Conservation (phyloP, 1,284 basidiomycete species). For the Abortiporus biennis region DNA sequence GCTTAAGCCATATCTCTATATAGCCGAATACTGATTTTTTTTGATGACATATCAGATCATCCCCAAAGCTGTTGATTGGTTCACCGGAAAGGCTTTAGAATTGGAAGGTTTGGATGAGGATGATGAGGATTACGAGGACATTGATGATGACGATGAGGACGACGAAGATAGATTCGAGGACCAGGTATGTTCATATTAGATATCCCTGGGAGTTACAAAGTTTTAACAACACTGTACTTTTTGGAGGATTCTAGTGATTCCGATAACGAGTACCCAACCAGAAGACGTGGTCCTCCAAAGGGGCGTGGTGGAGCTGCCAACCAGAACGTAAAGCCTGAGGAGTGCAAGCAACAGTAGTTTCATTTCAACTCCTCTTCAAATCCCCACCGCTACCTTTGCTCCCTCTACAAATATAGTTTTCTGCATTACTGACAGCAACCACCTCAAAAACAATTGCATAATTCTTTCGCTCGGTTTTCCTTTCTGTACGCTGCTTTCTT, state of each 20-base stretch:
- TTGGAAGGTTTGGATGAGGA: slow-evolving; percentile 80
- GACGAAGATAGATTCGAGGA: slow-evolving; percentile 46
- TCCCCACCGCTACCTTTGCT: too few species aligned
- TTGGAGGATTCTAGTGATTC: too few species aligned
- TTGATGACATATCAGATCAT: slow-evolving; percentile 58
- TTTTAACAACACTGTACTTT: slow-evolving; percentile 39
- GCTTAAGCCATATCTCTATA: too few species aligned
- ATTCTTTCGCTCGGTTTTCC: too few species aligned
- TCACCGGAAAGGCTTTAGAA: slow-evolving; percentile 93
- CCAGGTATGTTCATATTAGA: slow-evolving; percentile 32
- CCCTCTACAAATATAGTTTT: too few species aligned
- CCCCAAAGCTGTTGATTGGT: slow-evolving; percentile 92
- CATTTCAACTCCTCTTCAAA: too few species aligned
- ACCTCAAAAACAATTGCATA: too few species aligned
- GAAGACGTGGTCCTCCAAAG: slow-evolving; percentile 52
- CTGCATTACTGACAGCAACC: too few species aligned
- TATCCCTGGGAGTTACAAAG: slow-evolving; percentile 7
- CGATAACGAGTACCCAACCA: slow-evolving; percentile 51
- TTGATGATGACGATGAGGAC: slow-evolving; percentile 55
- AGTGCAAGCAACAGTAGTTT: slow-evolving; percentile 79
- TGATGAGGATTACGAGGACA: slow-evolving; percentile 57
- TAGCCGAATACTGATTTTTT: too few species aligned
- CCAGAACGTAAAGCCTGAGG: slow-evolving; percentile 61
- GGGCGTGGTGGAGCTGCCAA: slow-evolving; percentile 37
- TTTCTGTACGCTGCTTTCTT: too few species aligned